A percentile compares a stretch with the other conserved stretches of the same genome.
Conservation (phyloP, 768 basidiomycete species). For the Guyanaporus albipodus region DNA sequence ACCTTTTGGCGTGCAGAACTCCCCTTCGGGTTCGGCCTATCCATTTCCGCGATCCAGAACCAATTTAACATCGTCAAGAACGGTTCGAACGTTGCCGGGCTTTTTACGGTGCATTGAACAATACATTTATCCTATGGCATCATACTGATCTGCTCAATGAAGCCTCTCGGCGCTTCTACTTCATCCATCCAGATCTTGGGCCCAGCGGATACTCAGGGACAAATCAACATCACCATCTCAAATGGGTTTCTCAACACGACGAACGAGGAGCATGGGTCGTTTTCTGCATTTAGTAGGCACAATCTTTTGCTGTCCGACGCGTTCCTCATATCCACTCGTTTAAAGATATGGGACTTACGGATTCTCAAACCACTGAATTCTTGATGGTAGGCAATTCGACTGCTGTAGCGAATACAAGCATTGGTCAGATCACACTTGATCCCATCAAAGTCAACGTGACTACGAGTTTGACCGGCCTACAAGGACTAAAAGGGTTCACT, state of each 20-base stretch:
- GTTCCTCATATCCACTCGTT: not conserved
- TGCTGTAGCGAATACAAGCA: constrained; percentile 55
- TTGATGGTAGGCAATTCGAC: constrained; percentile 55
- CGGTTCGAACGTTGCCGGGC: constrained; percentile 48
- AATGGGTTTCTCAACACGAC: constrained; percentile 50
- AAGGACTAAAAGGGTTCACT: constrained; percentile 54
- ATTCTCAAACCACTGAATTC: constrained; percentile 45
- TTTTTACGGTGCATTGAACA: constrained; percentile 46
- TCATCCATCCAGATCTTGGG: constrained; percentile 53
- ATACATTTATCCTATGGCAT: not conserved
- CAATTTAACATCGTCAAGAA: constrained; percentile 58
- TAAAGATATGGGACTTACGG: constrained; percentile 55
- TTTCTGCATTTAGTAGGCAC: constrained; percentile 56
- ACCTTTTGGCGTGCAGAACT: constrained; percentile 40
- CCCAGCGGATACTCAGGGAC: constrained; percentile 54
- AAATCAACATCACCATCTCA: constrained; percentile 58
- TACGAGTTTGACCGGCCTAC: constrained; percentile 54
- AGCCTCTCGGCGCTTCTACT: constrained; percentile 63
- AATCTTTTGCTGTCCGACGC: not conserved
- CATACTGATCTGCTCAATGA: constrained; percentile 3
- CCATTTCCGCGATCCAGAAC: constrained; percentile 60
- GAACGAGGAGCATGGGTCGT: constrained; percentile 43
- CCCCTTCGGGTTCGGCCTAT: constrained; percentile 66
- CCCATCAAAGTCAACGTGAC: constrained; percentile 70
- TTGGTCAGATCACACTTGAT: constrained; percentile 66